phyloP scores from a whole-genome alignment of 179 eudicot genomes.

The Spinacia oleracea region DNA sequence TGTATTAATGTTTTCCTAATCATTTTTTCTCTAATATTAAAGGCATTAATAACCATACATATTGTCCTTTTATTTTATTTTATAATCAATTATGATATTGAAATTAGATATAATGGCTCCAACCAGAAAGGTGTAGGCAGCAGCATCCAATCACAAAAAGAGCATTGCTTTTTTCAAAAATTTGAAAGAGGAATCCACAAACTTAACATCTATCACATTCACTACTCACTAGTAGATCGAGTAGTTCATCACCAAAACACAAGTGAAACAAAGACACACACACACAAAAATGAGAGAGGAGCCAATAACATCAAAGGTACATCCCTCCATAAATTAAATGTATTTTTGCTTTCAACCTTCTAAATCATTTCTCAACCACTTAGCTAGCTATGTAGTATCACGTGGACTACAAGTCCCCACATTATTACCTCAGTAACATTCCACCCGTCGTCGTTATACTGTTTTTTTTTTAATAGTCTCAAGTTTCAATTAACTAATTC shows the following conservation, averaged over 20 bases:
- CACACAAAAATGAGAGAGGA: slow-evolving; percentile 15
- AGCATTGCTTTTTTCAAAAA: not conserved
- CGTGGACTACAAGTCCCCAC: slow-evolving; percentile 28
- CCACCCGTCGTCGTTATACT: too few species aligned
- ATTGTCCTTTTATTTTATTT: not conserved
- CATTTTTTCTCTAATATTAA: not conserved
- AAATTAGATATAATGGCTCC: not conserved
- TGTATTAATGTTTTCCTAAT: too few species aligned
- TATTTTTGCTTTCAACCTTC: not conserved
- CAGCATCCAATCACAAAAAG: not conserved
- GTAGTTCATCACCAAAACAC: not conserved
- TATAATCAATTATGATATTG: not conserved
- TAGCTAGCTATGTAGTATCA: slow-evolving; percentile 23
- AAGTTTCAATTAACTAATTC: too few species aligned
- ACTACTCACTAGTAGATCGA: not conserved
- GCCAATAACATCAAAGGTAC: slow-evolving; percentile 26
- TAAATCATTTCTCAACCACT: slow-evolving; percentile 9
- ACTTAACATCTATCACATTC: too few species aligned
- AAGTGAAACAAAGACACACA: not conserved
- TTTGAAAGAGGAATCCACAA: slow-evolving; percentile 19
- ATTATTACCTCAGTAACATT: slow-evolving; percentile 18
- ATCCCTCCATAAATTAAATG: slow-evolving; percentile 15
- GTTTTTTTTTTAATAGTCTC: too few species aligned
- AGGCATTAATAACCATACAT: not conserved
- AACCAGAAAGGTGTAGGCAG: not conserved